phyloP scores from a whole-genome alignment of 1,139 yeast genomes.

The Pichia sp. region DNA sequence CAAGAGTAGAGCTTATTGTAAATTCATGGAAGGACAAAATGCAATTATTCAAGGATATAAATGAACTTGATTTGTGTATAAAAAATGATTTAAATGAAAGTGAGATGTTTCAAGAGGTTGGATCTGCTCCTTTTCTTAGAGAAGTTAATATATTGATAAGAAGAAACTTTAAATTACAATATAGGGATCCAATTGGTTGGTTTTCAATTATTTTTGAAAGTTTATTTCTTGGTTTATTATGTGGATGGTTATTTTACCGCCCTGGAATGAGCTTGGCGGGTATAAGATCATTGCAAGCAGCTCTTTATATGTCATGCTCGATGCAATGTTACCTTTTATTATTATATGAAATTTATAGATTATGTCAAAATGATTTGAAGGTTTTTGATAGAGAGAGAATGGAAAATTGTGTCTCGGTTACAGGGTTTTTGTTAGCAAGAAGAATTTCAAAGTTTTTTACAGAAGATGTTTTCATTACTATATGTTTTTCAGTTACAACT shows the following conservation, averaged over 20 bases:
- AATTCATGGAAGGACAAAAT: constrained; percentile 41
- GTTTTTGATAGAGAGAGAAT: constrained; percentile 69
- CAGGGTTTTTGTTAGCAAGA: constrained; percentile 65
- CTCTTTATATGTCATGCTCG: constrained; percentile 59
- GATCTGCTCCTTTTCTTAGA: constrained; percentile 33
- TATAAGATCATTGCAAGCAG: constrained; percentile 57
- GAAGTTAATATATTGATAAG: constrained; percentile 53
- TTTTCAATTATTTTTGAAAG: constrained; percentile 51
- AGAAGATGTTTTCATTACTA: constrained; percentile 64
- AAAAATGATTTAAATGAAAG: constrained; percentile 16
- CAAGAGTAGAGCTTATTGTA: constrained; percentile 42
- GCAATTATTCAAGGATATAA: constrained; percentile 11
- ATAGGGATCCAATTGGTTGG: constrained; percentile 55
- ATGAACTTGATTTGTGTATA: not conserved
- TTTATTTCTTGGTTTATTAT: constrained; percentile 47
- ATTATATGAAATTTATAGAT: constrained; percentile 66
- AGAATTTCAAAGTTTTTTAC: constrained; percentile 58
- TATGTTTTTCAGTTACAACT: constrained; percentile 53
- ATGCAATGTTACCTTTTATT: constrained; percentile 64
- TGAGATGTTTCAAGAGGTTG: constrained; percentile 25
- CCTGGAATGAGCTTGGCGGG: constrained; percentile 63
- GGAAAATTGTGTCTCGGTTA: constrained; percentile 61
- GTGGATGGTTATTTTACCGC: constrained; percentile 74
- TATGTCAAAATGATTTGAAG: constrained; percentile 62
- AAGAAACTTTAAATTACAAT: constrained; percentile 49